A percentile compares a stretch with the other conserved stretches of the same genome.
These are phyloP conservation scores for Aureobasidium pullulans DNA, from an alignment of 2,329 filamentous ascomycete genomes.

Conservation along the genomic window DNA sequence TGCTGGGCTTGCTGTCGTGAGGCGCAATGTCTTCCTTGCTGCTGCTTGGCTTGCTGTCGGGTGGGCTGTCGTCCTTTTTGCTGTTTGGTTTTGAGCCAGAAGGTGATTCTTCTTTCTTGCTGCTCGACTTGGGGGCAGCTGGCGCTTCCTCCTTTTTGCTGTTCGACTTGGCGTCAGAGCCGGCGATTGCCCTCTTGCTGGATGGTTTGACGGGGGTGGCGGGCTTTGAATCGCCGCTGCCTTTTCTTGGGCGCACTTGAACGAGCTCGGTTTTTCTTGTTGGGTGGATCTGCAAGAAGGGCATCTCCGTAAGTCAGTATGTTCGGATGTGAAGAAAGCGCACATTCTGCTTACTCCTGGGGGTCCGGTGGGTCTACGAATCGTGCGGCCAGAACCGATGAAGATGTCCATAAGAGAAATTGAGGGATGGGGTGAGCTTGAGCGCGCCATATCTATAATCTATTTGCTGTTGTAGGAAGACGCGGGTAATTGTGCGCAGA, in stretches of 20 bases:
- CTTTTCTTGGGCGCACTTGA: neutral
- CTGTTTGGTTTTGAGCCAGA: neutral
- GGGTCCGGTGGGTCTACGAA: slow-evolving; percentile 1
- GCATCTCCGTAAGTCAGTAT: slow-evolving; percentile 7
- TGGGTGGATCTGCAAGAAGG: neutral
- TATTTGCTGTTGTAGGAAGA: no score
- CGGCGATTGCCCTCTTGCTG: neutral
- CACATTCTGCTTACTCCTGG: slow-evolving; percentile 9
- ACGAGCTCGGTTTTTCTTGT: neutral
- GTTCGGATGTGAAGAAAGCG: neutral
- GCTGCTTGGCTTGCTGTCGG: neutral
- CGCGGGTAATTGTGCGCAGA: neutral
- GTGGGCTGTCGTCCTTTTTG: neutral
- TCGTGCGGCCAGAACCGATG: slow-evolving; percentile 8
- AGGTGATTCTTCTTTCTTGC: neutral
- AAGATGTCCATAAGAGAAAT: slow-evolving; percentile 14
- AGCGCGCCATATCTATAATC: neutral
- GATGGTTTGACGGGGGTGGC: neutral
- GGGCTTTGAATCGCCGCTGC: neutral
- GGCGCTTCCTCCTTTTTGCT: neutral
- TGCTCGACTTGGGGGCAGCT: neutral
- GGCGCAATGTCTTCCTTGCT: neutral
- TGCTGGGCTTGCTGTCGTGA: neutral
- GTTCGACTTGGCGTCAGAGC: neutral
- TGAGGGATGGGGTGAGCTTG: neutral